Base-by-base conservation (phyloP, 2,329 filamentous ascomycete species). In the Huntiella abstrusa region DNA sequence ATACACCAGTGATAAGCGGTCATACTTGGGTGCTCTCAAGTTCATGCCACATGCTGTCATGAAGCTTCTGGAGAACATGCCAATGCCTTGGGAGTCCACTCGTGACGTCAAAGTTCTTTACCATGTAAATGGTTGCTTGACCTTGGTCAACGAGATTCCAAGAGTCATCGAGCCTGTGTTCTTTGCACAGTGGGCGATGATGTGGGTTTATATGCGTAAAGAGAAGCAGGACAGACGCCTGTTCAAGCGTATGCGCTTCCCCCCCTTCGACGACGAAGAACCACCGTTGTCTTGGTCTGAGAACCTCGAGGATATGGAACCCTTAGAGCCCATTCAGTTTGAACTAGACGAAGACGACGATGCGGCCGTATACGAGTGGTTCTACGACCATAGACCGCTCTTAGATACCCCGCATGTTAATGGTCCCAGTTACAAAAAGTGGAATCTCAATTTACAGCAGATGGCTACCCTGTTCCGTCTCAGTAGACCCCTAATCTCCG, bases 21-120 rank as follows among this genome's bases (percentile, higher is more conserved):
- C 87, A 64, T 98, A 98, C 62, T 72, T 98, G 41, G 92, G 92
- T 52, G 91, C 92, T 33, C 66, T 98, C 52, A 98, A 98, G 65
- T 98, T 95, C 66, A 98, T 98, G 91, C 91, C 91, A 1, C 91
- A 98, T 60, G 91, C 91, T 4, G 91, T 98, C 8, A 66, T 98
- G 65, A 98, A 98, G 68, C 71, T 98, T 17, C 64, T 98, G 48
- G 91, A 98, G 67, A 98, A 98, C 57, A 98, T 98, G 91, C 91
- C 91, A 3, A 98, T 98, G 91, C 91, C 91, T 0, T 98, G 91
- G 91, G 91, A 98, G 65, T 91, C 86, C 48, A 78, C 85, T 19
- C 77, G 87, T 52, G 91, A 98, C 58, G 92, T 98, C 51, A 96
- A 96, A 65, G 91, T 98, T 22, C 70, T 98, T 10, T 98, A 98